A percentile compares a stretch with the other conserved stretches of the same genome.
These are phyloP conservation scores for Kokia cookei DNA, from an alignment of 441 rosid genomes.

Conservation along the genomic window DNA sequence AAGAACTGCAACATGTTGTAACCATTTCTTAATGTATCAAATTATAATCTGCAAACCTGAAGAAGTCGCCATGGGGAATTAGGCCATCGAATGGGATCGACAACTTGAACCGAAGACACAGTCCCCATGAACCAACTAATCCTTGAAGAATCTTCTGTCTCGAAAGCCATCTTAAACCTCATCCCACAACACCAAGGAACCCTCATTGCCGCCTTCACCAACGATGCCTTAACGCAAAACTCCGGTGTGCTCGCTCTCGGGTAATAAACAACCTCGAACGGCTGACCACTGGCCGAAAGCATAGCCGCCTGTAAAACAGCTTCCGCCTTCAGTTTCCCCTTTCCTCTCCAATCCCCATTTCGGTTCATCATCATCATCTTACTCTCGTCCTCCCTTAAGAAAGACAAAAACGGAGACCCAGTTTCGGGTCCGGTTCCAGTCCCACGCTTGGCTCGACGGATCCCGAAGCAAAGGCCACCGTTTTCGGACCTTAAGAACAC, in stretches of 20 bases:
- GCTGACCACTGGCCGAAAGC: constrained; percentile 43
- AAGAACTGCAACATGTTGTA: background rate
- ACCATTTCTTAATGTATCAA: too few relatives aligned
- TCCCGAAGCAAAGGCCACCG: constrained; percentile 56
- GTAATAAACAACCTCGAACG: constrained; percentile 55
- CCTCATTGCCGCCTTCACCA: constrained; percentile 51
- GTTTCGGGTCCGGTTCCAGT: constrained; percentile 25
- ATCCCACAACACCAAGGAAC: constrained; percentile 49
- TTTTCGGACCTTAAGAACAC: constrained; percentile 53
- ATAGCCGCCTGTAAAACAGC: constrained; percentile 46
- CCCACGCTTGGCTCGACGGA: constrained; percentile 58
- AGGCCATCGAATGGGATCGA: constrained; percentile 58
- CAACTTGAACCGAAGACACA: constrained; percentile 47
- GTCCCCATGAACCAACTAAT: constrained; percentile 70
- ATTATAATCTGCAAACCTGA: constrained; percentile 27
- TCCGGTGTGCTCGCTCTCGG: constrained; percentile 60
- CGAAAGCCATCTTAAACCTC: constrained; percentile 66
- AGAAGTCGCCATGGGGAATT: constrained; percentile 65
- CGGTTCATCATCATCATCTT: background rate
- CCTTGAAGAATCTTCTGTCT: constrained; percentile 60
- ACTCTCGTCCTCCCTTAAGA: too few relatives aligned
- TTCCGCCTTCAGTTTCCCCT: constrained; percentile 35
- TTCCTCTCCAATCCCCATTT: constrained; percentile 25
- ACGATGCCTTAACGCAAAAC: constrained; percentile 43
- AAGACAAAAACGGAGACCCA: constrained; percentile 10